phyloP scores from a whole-genome alignment of 2,329 filamentous ascomycete genomes.

The Ceratocystis cubensis region DNA sequence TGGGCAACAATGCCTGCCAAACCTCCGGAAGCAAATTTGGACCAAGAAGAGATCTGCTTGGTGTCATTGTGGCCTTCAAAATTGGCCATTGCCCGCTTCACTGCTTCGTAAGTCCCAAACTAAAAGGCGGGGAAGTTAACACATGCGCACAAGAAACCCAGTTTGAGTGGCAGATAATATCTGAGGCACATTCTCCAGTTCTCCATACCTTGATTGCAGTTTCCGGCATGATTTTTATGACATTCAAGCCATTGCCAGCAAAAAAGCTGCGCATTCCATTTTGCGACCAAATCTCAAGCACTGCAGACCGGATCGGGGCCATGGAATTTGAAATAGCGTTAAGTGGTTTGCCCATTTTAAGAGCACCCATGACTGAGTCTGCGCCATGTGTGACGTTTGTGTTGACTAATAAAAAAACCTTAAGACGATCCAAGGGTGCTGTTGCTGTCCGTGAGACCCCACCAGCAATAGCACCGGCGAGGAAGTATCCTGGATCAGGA shows the following conservation, averaged over 20 bases:
- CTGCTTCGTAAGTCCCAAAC: conserved; percentile 93
- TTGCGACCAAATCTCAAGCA: conserved; percentile 13
- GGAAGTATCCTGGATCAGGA: conserved; percentile 90
- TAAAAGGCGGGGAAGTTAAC: conserved; percentile 22
- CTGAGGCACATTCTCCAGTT: not conserved
- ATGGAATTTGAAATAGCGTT: conserved; percentile 52
- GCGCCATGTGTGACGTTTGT: conserved; percentile 39
- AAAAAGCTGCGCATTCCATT: conserved; percentile 13
- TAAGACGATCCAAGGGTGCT: conserved; percentile 88
- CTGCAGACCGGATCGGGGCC: conserved; percentile 63
- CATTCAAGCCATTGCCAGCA: conserved; percentile 85
- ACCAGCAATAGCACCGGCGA: conserved; percentile 88
- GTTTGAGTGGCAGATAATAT: too few species aligned
- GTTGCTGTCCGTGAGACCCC: conserved; percentile 91
- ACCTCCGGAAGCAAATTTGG: conserved; percentile 84
- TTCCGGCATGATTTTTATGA: conserved; percentile 96
- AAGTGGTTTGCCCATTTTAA: conserved; percentile 56
- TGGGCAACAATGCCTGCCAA: conserved; percentile 90
- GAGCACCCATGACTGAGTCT: conserved; percentile 48
- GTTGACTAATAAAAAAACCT: conserved; percentile 94
- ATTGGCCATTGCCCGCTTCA: conserved; percentile 73
- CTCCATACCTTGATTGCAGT: conserved; percentile 66
- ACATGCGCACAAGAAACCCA: not conserved
- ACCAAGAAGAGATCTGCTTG: conserved; percentile 63
- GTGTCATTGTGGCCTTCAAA: conserved; percentile 82